Conservation (phyloP, 768 basidiomycete genomes). For the Suillus bovinus region DNA sequence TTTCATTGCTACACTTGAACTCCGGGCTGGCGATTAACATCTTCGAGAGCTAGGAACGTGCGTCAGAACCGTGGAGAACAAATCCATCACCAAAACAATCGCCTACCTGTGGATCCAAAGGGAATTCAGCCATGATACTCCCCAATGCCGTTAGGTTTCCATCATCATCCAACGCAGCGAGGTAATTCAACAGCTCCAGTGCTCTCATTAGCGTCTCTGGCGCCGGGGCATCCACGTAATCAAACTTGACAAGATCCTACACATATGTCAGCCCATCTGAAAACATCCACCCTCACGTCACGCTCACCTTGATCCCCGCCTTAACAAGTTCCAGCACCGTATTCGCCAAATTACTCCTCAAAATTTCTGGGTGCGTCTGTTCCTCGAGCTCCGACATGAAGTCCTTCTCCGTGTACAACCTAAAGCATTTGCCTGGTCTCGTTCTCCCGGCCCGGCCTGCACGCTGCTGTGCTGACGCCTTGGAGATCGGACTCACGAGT, state of each 20-base stretch:
- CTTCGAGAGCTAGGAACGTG: slow-evolving; percentile 62
- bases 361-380: slow-evolving; percentile 96
- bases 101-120: slow-evolving; percentile 90
- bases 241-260: slow-evolving; percentile 80
- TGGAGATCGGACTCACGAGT: slow-evolving; percentile 95
- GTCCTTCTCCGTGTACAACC: slow-evolving; percentile 96
- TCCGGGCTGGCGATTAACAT: slow-evolving; percentile 94
- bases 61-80: neutral
- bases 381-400: slow-evolving; percentile 96
- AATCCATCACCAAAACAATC: neutral
- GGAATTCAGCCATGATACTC: slow-evolving; percentile 95
- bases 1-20: slow-evolving; percentile 95
- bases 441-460: slow-evolving; percentile 97
- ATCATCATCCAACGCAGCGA: slow-evolving; percentile 91
- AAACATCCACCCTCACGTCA: neutral
- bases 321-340: slow-evolving; percentile 93
- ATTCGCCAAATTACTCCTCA: slow-evolving; percentile 91
- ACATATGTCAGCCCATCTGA: neutral
- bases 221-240: slow-evolving; percentile 91
- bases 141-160: slow-evolving; percentile 88
- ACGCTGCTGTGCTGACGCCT: slow-evolving; percentile 94
- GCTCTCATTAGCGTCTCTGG: slow-evolving; percentile 98
- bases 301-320: slow-evolving; percentile 77
- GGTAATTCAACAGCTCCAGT: slow-evolving; percentile 88
- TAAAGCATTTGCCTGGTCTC: slow-evolving; percentile 95